Percentiles rank a stretch among this genome's conserved stretches.
phyloP scores from a whole-genome alignment of 1,284 basidiomycete genomes.

The Ceratobasidium sp. region DNA sequence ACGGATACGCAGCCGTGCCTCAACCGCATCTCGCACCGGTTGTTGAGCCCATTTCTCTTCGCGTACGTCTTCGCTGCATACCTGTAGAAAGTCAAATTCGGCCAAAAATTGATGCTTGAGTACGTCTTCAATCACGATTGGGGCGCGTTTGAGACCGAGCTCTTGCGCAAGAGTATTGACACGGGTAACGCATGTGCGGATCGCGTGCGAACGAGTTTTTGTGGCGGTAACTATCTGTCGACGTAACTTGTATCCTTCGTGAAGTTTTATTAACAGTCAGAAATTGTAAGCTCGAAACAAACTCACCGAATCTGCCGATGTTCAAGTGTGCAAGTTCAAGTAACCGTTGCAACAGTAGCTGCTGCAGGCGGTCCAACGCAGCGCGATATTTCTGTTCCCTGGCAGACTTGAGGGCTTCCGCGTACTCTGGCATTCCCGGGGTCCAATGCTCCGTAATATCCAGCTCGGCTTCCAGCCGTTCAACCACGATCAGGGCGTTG shows the following conservation, averaged over 20 bases:
- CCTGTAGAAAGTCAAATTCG: neutral
- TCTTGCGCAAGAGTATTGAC: neutral
- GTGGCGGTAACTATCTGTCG: neutral
- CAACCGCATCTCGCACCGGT: neutral
- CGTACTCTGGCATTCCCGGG: neutral
- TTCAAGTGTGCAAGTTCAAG: neutral
- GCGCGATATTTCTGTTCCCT: neutral
- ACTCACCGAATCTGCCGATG: neutral
- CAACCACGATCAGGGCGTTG: neutral
- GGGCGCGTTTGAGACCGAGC: neutral
- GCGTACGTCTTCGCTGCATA: neutral
- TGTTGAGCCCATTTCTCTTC: neutral
- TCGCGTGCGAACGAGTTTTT: neutral
- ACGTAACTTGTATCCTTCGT: neutral
- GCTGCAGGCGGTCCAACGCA: neutral
- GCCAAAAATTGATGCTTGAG: neutral
- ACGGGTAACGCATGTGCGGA: neutral
- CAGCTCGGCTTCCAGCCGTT: neutral
- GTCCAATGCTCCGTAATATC: neutral
- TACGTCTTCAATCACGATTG: neutral
- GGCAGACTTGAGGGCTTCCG: neutral
- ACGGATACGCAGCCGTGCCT: neutral
- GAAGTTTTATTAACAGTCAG: neutral
- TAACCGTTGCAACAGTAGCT: neutral
- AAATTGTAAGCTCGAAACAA: neutral